Evolutionary conservation across 257 asterid genomes (phyloP).

Genomic region (Marsdenia floribunda): DNA sequence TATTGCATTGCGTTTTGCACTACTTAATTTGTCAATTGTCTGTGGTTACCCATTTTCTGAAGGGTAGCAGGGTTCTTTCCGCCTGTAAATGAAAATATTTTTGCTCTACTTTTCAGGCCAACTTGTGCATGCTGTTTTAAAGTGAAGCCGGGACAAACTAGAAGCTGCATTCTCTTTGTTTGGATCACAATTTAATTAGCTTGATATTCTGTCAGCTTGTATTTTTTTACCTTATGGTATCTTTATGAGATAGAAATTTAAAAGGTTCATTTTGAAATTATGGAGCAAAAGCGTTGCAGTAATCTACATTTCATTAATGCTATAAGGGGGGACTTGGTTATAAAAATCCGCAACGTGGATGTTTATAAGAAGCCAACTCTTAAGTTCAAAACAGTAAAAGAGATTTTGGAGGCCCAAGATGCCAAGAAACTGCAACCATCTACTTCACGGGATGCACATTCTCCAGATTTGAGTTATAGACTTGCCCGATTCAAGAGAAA

Average conservation of each 20-base stretch:
- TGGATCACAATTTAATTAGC: background rate
- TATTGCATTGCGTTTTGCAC: background rate
- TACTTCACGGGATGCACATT: background rate
- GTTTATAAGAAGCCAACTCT: constrained; percentile 37
- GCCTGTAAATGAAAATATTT: background rate
- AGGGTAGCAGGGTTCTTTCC: background rate
- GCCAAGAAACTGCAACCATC: constrained; percentile 21
- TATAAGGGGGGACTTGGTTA: constrained; percentile 36
- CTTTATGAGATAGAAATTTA: background rate
- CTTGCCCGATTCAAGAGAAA: constrained; percentile 22
- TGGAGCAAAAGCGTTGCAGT: constrained; percentile 48
- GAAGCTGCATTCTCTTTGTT: background rate
- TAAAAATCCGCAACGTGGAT: constrained; percentile 33
- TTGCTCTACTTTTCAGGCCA: background rate
- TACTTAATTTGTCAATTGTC: background rate
- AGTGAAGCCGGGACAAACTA: background rate
- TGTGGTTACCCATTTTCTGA: background rate
- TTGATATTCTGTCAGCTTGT: background rate
- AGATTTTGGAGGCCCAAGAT: constrained; percentile 37
- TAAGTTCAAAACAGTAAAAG: constrained; percentile 37
- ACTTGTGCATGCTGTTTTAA: background rate
- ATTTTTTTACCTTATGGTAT: background rate
- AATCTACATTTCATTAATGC: constrained; percentile 47
- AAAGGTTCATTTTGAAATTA: constrained; percentile 16
- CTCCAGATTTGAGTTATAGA: constrained; percentile 13